phyloP scores from a whole-genome alignment of 1,139 yeast species.

The Saccharomycopsis crataegensis region DNA sequence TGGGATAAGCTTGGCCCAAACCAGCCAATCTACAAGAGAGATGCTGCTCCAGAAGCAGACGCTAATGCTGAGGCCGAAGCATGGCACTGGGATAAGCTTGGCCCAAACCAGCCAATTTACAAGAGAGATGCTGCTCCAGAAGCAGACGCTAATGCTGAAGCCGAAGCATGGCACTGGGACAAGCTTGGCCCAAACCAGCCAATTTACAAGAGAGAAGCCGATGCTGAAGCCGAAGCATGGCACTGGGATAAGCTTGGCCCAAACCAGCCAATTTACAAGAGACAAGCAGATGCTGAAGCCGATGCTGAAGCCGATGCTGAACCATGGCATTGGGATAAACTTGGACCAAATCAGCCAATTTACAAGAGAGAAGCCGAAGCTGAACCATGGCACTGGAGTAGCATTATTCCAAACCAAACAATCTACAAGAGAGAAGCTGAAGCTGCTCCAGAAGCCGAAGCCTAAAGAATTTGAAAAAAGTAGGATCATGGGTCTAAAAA shows the following conservation, averaged over 20 bases:
- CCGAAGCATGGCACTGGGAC: conserved; percentile 7
- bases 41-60: not conserved
- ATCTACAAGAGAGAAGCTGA: conserved; percentile 6
- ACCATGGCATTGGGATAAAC: conserved; percentile 2
- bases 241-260: conserved; percentile 1
- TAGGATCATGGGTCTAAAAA: not conserved
- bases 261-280: conserved; percentile 11
- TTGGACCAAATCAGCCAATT: conserved; percentile 12
- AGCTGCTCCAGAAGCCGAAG: not conserved
- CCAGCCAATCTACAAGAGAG: conserved; percentile 13
- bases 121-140: not conserved
- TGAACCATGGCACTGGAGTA: conserved; percentile 3
- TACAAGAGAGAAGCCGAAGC: conserved; percentile 12
- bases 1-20: conserved; percentile 4
- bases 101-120: not conserved
- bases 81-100: conserved; percentile 6
- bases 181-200: conserved; percentile 8
- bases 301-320: not conserved
- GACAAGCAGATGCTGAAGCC: conserved; percentile 4
- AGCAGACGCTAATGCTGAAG: conserved; percentile 7
- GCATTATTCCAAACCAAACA: conserved; percentile 6
- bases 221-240: conserved; percentile 1
- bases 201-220: conserved; percentile 13
- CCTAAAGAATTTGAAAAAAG: no score
- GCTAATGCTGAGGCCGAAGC: not conserved